Base-by-base conservation (phyloP, 208 protist genomes). In the Leishmania major region DNA sequence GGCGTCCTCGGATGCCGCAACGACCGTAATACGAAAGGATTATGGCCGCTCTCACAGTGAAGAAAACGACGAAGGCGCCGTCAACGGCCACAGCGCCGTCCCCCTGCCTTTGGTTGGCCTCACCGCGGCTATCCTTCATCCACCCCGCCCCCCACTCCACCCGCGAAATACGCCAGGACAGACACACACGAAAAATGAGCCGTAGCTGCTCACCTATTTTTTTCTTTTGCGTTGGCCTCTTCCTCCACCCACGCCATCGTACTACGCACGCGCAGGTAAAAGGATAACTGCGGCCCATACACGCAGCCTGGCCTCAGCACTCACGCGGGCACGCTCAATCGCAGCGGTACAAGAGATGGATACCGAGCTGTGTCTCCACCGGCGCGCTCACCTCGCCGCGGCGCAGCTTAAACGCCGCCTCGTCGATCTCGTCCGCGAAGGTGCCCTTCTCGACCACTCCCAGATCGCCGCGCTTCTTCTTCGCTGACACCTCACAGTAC, bases 331-430 rank as follows among this genome's bases (percentile, higher is more conserved):
- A 7, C 7, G 57, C 67, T 88, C 82, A 96, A 25, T 95, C 93
- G 57, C 86, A 88, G 78, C 91, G 88, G 73, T 89, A 96, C 60
- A 98, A 87, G 31, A 98, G 78, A 81, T 98, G 95, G 19, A 98
- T 84, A 49, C 95, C 95, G 31, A 97, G 84, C 49, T 87, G 84
- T 19, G 93, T 96, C 73, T 92, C 90, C 66, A 98, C 89, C 2
- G 95, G 95, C 57, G n/a, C 73, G 71, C 91, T 95, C 75, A 96
- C 93, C 80, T 92, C 91, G 13, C 87, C 85, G 37, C 85, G 77
- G 25, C 78, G 79, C 47, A 98, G 85, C 5, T 77, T 67, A 82
- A 98, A 97, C 15, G 92, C 95, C 5, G 84, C 90, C 4, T 62
- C 45, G 69, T 96, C 95, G 77, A 98, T 95, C 8, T 57, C 93